phyloP scores from a whole-genome alignment of 2,329 filamentous ascomycete genomes.

The Leptographium galeiforme region DNA sequence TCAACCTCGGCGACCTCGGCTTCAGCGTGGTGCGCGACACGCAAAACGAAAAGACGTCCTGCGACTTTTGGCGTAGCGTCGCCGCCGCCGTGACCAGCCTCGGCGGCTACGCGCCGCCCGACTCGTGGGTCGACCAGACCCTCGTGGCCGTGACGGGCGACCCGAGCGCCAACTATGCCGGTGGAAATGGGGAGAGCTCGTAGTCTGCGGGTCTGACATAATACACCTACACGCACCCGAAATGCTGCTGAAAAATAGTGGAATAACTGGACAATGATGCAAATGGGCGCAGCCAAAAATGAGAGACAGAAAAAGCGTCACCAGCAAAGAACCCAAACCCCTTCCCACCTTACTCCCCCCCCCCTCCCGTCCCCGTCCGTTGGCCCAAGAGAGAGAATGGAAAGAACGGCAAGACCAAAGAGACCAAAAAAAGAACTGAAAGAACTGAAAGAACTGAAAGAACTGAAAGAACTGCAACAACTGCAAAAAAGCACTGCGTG shows the following conservation, averaged over 20 bases:
- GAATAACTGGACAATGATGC: background rate
- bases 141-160: slow-evolving; percentile 7
- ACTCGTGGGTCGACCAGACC: slow-evolving; percentile 10
- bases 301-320: background rate
- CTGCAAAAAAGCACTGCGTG: background rate
- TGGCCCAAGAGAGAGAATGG: too few species aligned
- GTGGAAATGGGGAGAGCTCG: slow-evolving; percentile 4
- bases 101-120: slow-evolving; percentile 19
- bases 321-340: background rate
- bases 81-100: slow-evolving; percentile 16
- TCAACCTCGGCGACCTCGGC: slow-evolving; percentile 21
- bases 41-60: slow-evolving; percentile 16
- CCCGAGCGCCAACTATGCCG: slow-evolving; percentile 10
- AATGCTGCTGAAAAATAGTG: too few species aligned
- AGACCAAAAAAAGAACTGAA: background rate
- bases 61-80: slow-evolving; percentile 21
- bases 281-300: background rate
- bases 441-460: background rate
- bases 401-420: background rate
- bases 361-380: too few species aligned
- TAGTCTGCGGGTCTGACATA: too few species aligned
- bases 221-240: background rate
- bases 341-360: too few species aligned
- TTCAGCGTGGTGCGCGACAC: slow-evolving; percentile 18
- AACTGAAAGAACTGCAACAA: too few species aligned